Evolutionary conservation across 495 filamentous ascomycete species (phyloP).

Genomic region (Trichoderma orchidacearum): DNA sequence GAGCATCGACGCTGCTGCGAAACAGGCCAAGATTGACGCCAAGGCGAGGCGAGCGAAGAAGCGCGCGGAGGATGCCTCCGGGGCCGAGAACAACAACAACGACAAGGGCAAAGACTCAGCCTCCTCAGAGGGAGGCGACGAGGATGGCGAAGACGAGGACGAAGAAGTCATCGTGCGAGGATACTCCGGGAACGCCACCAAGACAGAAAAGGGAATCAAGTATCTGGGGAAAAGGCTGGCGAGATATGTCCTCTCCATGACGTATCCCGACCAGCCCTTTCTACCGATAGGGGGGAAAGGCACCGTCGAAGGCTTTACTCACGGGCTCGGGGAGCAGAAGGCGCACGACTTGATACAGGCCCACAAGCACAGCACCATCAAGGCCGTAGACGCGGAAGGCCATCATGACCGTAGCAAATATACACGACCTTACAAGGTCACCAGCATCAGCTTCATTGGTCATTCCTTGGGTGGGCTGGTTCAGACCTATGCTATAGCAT

Average conservation of each 20-base stretch:
- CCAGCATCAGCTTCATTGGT: conserved; percentile 89
- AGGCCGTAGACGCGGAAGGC: conserved; percentile 10
- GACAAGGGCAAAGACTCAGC: conserved; percentile 31
- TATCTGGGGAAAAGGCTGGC: conserved; percentile 91
- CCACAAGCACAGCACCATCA: conserved; percentile 38
- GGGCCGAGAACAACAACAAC: conserved; percentile 32
- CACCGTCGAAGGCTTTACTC: conserved; percentile 7
- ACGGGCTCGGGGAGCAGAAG: conserved; percentile 15
- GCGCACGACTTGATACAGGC: conserved; percentile 17
- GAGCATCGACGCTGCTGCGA: conserved; percentile 76
- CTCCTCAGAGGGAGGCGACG: conserved; percentile 9
- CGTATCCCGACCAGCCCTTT: conserved; percentile 83
- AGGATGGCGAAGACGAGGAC: conserved; percentile 49
- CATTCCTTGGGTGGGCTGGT: conserved; percentile 87
- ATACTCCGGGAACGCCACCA: conserved; percentile 76
- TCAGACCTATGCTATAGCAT: conserved; percentile 92
- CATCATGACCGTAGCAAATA: neutral
- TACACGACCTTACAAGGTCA: conserved; percentile 66
- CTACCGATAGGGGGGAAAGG: conserved; percentile 49
- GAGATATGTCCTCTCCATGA: conserved; percentile 77
- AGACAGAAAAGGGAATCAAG: conserved; percentile 89
- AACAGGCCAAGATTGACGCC: conserved; percentile 48
- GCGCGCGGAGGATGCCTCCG: conserved; percentile 10
- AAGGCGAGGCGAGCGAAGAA: conserved; percentile 40
- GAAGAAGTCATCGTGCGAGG: conserved; percentile 91